These are phyloP conservation scores for Lavandula angustifolia DNA, from an alignment of 257 asterid species.

Conservation along the genomic window DNA sequence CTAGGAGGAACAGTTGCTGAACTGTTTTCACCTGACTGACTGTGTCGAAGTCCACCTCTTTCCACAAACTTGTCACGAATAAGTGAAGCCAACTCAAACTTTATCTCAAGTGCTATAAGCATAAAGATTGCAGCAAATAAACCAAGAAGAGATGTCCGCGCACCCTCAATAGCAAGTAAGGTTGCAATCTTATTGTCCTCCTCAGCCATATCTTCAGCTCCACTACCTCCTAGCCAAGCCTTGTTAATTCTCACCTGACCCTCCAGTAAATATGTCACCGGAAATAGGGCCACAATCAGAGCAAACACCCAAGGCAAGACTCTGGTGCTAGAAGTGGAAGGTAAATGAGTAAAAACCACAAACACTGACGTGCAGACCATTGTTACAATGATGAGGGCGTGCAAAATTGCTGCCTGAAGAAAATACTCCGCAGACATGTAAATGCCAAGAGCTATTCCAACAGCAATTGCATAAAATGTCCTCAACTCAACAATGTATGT, in stretches of 20 bases:
- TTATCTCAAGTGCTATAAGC: slow-evolving; percentile 96
- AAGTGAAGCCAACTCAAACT: slow-evolving; percentile 91
- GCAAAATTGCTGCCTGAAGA: slow-evolving; percentile 84
- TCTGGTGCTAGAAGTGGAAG: slow-evolving; percentile 94
- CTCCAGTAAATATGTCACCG: slow-evolving; percentile 91
- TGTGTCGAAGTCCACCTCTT: slow-evolving; percentile 69
- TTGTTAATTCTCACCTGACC: slow-evolving; percentile 84
- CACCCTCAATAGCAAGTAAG: slow-evolving; percentile 89
- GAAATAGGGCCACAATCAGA: slow-evolving; percentile 93
- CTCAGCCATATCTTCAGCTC: slow-evolving; percentile 52
- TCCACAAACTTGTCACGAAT: slow-evolving; percentile 69
- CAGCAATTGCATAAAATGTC: slow-evolving; percentile 68
- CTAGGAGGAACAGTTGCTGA: slow-evolving; percentile 74
- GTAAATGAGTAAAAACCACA: slow-evolving; percentile 93
- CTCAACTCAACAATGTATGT: slow-evolving; percentile 85
- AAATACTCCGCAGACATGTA: slow-evolving; percentile 92
- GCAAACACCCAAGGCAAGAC: slow-evolving; percentile 96
- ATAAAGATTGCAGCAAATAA: slow-evolving; percentile 88
- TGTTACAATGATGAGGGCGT: slow-evolving; percentile 80
- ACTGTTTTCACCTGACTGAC: slow-evolving; percentile 71
- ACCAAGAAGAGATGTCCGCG: slow-evolving; percentile 94
- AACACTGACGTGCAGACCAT: slow-evolving; percentile 88
- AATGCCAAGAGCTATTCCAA: slow-evolving; percentile 88
- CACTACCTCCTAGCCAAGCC: slow-evolving; percentile 54
- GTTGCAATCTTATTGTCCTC: slow-evolving; percentile 83